These are phyloP conservation scores for Phytophthora ohioensis DNA, from an alignment of 352 stramenopile species.

Conservation along the genomic window DNA sequence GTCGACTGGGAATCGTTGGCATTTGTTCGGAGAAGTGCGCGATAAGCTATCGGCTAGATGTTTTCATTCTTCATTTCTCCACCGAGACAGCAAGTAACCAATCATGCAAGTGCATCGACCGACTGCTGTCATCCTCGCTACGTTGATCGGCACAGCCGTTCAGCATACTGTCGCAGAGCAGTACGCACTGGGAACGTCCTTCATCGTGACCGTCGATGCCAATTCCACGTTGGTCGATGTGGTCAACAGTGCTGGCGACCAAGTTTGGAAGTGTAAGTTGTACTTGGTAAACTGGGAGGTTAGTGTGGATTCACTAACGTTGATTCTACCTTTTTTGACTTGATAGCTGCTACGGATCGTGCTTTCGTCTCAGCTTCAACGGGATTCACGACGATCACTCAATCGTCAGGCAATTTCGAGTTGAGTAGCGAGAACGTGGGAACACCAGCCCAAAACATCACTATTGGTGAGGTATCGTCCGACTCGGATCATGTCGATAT, in stretches of 20 bases:
- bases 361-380: conserved; percentile 32
- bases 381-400: conserved; percentile 32
- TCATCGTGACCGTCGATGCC: conserved; percentile 24
- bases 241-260: conserved; percentile 31
- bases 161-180: too few species aligned
- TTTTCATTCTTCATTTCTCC: too few species aligned
- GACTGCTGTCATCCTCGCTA: too few species aligned
- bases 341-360: conserved; percentile 26
- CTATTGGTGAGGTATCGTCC: neutral
- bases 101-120: too few species aligned
- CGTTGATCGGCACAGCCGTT: too few species aligned
- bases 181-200: neutral
- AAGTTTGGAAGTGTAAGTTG: conserved; percentile 34
- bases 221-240: conserved; percentile 14
- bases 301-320: too few species aligned
- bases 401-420: conserved; percentile 35
- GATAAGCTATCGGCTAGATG: too few species aligned
- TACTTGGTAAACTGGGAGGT: neutral
- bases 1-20: too few species aligned
- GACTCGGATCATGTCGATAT: conserved; percentile 24
- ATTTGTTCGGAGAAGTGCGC: too few species aligned
- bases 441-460: neutral
- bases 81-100: too few species aligned
- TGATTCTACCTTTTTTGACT: neutral
- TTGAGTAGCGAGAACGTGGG: conserved; percentile 26